Base-by-base conservation (phyloP, 2,329 filamentous ascomycete genomes). In the Chrysoporthe cubensis region DNA sequence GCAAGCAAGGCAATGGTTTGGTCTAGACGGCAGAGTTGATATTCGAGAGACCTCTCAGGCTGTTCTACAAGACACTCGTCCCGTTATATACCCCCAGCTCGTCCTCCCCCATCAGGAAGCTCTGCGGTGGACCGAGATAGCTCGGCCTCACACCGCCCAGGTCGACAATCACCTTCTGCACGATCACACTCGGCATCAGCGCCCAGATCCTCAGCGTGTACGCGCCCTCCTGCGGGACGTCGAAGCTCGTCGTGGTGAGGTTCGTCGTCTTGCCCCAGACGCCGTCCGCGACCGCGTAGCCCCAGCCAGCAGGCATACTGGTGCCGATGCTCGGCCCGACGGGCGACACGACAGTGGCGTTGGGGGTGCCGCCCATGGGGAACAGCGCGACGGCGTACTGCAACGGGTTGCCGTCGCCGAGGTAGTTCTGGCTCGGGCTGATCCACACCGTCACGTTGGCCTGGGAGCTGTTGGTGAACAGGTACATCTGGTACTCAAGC, bases 401-500 rank as follows among this genome's bases (percentile, higher is more conserved):
- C 0, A 87, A 78, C 0, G 85, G 84, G 11, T 78, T 79, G 7
- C 76, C 71, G 50, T 84, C 80, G 37, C 84, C 84, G 3, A 85
- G 79, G 72, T 85, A 85, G 73, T 88, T 88, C 56, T 83, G 80
- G 0, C 78, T 80, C 0, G 85, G 84, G 9, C 84, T 86, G 68
- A 88, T 79, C 74, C 82, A 83, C 2, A 88, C 78, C 0, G 83
- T 81, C 62, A 82, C 78, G 71, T 80, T 81, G 6, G 79, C 80
- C 18, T 78, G 79, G 5, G 81, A 75, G 26, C 76, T 75, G 66
- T 82, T 81, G 56, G 83, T 86, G 78, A 89, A 90, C 14, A 88
- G 80, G 76, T 88, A 90, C 67, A 91, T 73, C 64, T 85, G 80
- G 74, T 90, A 91, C 71, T 87, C 84, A 9, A 91, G 80, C 4